phyloP scores from a whole-genome alignment of 805 yeast species.

The Metschnikowia peoriensis region DNA sequence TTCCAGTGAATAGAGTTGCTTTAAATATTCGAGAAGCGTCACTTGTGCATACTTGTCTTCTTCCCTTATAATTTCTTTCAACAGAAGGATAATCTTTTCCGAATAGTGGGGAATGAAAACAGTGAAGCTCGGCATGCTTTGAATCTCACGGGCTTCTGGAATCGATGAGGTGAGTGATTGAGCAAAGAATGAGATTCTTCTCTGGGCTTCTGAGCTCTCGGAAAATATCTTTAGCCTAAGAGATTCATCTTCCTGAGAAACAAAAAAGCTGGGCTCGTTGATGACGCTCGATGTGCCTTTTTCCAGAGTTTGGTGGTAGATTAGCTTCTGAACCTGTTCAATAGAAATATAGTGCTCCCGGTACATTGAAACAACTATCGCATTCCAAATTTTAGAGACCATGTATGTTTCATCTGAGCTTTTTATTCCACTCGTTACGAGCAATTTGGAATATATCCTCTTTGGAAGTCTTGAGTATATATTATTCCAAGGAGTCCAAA shows the following conservation, averaged over 20 bases:
- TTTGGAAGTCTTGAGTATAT: conserved; percentile 74
- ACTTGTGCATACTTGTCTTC: conserved; percentile 96
- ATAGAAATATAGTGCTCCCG: conserved; percentile 73
- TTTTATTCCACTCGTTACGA: conserved; percentile 28
- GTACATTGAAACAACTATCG: conserved; percentile 79
- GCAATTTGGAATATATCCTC: conserved; percentile 67
- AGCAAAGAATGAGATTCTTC: conserved; percentile 85
- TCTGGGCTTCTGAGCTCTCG: conserved; percentile 69
- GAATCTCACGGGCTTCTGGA: conserved; percentile 53
- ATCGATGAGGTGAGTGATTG: conserved; percentile 86
- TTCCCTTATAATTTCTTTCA: conserved; percentile 94
- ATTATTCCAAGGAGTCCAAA: conserved; percentile 89
- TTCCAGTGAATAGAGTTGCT: conserved; percentile 93
- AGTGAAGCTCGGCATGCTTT: conserved; percentile 18
- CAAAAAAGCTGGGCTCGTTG: conserved; percentile 70
- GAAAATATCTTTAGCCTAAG: conserved; percentile 57
- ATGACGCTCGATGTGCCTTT: conserved; percentile 22
- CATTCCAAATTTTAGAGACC: conserved; percentile 75
- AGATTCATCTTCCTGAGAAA: conserved; percentile 77
- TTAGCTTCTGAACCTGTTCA: conserved; percentile 66
- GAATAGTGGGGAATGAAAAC: conserved; percentile 95
- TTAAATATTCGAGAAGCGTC: conserved; percentile 88
- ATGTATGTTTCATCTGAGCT: conserved; percentile 37
- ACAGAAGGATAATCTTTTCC: conserved; percentile 89
- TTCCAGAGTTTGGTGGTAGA: conserved; percentile 54